phyloP scores from a whole-genome alignment of 306 rosid species.

The Glycine tomentella region DNA sequence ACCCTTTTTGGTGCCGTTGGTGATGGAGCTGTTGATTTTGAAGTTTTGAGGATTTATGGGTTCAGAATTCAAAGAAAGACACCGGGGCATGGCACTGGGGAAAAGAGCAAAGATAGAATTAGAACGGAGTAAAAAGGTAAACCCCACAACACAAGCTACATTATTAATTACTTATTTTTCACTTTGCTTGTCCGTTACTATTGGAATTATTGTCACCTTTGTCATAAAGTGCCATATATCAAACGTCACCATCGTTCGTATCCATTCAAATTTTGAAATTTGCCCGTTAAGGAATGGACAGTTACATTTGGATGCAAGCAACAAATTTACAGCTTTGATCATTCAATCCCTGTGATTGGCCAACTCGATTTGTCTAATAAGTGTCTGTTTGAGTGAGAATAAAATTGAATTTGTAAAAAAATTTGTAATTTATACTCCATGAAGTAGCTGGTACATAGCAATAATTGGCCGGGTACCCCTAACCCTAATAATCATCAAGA shows the following conservation, averaged over 20 bases:
- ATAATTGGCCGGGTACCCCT: background rate
- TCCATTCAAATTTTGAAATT: slow-evolving; percentile 7
- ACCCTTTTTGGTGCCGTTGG: slow-evolving; percentile 47
- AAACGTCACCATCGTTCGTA: background rate
- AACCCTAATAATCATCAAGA: background rate
- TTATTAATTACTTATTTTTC: background rate
- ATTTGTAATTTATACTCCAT: too few species aligned
- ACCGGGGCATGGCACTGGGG: slow-evolving; percentile 35
- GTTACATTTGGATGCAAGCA: background rate
- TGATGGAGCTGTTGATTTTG: slow-evolving; percentile 40
- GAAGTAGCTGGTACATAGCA: background rate
- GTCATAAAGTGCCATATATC: slow-evolving; percentile 21
- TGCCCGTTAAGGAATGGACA: background rate
- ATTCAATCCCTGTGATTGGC: too few species aligned
- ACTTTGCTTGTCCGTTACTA: slow-evolving; percentile 60
- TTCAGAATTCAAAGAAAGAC: slow-evolving; percentile 26
- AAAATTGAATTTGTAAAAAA: background rate
- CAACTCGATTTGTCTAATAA: too few species aligned
- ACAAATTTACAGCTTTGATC: too few species aligned
- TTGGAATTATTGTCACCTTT: slow-evolving; percentile 34
- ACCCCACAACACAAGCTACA: slow-evolving; percentile 35
- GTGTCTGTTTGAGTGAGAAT: background rate
- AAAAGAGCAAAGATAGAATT: slow-evolving; percentile 48
- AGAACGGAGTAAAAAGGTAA: slow-evolving; percentile 59
- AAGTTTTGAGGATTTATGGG: slow-evolving; percentile 46